Evolutionary conservation across 1,284 basidiomycete genomes (phyloP), one percentile per base, ranked within the genome.

Genomic region (Uromyces viciae-fabae): DNA sequence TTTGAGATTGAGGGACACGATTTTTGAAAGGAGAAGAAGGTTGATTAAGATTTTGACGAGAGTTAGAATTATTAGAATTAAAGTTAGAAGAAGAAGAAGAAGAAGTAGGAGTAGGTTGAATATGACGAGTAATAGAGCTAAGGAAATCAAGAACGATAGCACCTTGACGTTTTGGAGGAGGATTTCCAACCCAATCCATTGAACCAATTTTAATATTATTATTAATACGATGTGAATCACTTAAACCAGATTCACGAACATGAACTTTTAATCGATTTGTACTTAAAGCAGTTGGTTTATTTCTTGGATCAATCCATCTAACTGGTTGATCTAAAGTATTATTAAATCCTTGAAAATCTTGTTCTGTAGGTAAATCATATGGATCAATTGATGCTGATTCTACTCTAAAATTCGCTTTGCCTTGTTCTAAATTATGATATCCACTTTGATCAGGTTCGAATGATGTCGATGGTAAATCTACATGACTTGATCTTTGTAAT

Each of bases 121-220:
- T n/a, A 49, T 49, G 66, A 17, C 71, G 72, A 31, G 69, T 64
- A 36, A 75, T 33, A 19, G 79, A 81, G 79, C 43, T 81, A 17
- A 81, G 72, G 49, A 81, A 81, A 40, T 81, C 79, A 38, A 81
- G 62, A 25, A 81, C 79, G 58, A 81, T 73, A 22, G 60, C 66
- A 25, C 69, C 72, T 49, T 81, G 71, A 15, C 79, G 58, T 58
- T 64, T 75, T 3, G 58, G 71, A 2, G 79, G 62, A 4, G 31
- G 40, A 43, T 66, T 81, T 43, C 72, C 79, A n/a, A 81, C 79
- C 79, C 79, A 81, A 5, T 81, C 60, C 36, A 25, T 22, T 28
- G 43, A 54, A 17, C 79, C 79, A 40, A 81, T 81, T 43, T 66
- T 40, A 9, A 46, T 49, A n/a, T 52, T 42, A 36, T 28, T 46